A percentile compares a stretch with the other conserved stretches of the same genome.
Evolutionary conservation across 768 basidiomycete genomes (phyloP).

Genomic region (Leucocoprinus leucothites): DNA sequence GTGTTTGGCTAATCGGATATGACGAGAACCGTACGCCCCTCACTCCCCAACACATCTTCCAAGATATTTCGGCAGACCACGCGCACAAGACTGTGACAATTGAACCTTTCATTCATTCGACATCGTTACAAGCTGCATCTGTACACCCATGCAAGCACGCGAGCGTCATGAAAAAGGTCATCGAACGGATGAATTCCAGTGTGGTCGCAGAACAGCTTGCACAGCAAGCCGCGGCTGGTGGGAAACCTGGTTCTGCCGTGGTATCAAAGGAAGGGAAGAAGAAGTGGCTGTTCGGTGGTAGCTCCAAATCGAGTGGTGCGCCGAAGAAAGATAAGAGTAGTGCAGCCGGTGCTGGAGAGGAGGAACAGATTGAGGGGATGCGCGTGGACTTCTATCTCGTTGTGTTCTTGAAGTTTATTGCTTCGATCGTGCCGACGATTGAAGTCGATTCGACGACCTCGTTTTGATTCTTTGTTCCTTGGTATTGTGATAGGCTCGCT

Average conservation of each 20-base stretch:
- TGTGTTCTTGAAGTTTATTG: slow-evolving; percentile 99
- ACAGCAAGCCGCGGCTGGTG: slow-evolving; percentile 40
- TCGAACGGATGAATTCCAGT: slow-evolving; percentile 94
- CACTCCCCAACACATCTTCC: slow-evolving; percentile 88
- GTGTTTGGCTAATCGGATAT: slow-evolving; percentile 96
- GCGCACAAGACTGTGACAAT: slow-evolving; percentile 99
- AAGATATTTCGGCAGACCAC: slow-evolving; percentile 96
- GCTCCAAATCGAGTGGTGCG: slow-evolving; percentile 1
- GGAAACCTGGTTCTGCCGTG: slow-evolving; percentile 20
- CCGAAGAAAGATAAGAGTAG: slow-evolving; percentile 7
- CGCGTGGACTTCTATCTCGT: slow-evolving; percentile 98
- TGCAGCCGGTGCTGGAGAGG: slow-evolving; percentile 36
- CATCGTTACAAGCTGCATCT: slow-evolving; percentile 80
- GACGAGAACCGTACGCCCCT: slow-evolving; percentile 93
- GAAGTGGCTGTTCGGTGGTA: slow-evolving; percentile 73
- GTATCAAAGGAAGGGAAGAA: slow-evolving; percentile 59
- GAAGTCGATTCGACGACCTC: slow-evolving; percentile 93
- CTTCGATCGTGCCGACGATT: slow-evolving; percentile 97
- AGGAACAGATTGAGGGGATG: slow-evolving; percentile 84
- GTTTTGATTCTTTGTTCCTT: slow-evolving; percentile 32
- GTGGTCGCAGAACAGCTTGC: slow-evolving; percentile 82
- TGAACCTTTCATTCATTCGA: slow-evolving; percentile 94
- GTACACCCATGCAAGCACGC: slow-evolving; percentile 99
- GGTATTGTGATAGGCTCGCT: background rate
- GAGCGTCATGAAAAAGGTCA: slow-evolving; percentile 99